Conservation (phyloP, 2,329 filamentous ascomycete genomes). For the Fusarium goolgardi region DNA sequence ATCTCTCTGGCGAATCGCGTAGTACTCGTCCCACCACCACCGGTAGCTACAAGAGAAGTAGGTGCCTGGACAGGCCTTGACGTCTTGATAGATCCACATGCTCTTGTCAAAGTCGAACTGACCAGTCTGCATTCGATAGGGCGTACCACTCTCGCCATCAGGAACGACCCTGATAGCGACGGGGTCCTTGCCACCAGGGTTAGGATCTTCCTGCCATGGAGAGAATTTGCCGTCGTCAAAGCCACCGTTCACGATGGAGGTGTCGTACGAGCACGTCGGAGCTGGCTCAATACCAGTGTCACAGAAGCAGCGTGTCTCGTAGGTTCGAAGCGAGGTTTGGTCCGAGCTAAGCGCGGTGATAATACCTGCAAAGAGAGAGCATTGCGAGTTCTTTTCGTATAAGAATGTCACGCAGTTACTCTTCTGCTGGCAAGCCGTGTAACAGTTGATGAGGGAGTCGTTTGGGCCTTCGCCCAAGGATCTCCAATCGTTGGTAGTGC, state of each 20-base stretch:
- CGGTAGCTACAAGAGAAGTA: background rate
- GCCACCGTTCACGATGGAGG: background rate
- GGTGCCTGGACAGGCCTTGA: background rate
- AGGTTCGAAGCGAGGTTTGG: accelerated
- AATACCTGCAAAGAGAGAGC: background rate
- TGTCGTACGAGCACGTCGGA: background rate
- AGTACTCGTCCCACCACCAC: conserved; percentile 22
- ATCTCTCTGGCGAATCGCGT: accelerated
- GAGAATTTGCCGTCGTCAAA: background rate
- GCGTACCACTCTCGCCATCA: background rate
- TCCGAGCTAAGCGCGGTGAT: background rate
- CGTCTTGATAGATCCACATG: conserved; percentile 5
- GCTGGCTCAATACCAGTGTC: background rate
- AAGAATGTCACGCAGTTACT: background rate
- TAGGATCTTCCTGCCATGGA: background rate
- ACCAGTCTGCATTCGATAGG: background rate
- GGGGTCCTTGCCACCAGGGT: background rate
- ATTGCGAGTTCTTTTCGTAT: accelerated
- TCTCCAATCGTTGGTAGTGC: background rate
- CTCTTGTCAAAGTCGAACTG: conserved; percentile 4
- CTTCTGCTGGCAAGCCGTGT: background rate
- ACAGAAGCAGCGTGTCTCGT: conserved; percentile 14
- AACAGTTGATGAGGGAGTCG: background rate
- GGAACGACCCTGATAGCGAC: background rate
- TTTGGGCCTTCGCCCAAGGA: background rate